Evolutionary conservation across 768 basidiomycete genomes (phyloP), one percentile per base, ranked within the genome.

Genomic region (Boletus sensibilis): DNA sequence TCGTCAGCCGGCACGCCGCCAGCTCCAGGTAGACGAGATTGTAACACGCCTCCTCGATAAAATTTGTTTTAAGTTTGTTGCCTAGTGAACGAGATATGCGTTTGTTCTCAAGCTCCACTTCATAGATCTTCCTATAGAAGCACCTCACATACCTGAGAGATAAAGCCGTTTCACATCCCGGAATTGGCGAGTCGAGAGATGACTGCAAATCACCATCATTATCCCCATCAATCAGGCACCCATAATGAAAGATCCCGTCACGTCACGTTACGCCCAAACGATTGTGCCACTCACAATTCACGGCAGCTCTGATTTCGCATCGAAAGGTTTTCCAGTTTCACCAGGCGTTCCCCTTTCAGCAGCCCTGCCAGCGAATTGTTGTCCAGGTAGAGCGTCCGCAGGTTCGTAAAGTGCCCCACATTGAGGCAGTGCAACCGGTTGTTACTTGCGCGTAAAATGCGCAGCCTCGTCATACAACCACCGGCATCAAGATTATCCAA

Each of bases 111-210:
- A 50, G 52, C 63, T 29, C 59, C 53, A 52, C 59, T 44, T 57
- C 37, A 34, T 45, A 14, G 40, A 53, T 64, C 55, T 56, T 63
- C 58, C n/a, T n/a, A n/a, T 53, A 50, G 47, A 55, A 60, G 52
- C 44, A 40, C 37, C 14, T 25, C 53, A 79, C 90, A 62, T 70
- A 93, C 94, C 93, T 62, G 93, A 95, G 53, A 98, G 84, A 78
- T 98, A 99, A 68, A 98, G 75, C 52, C 95, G 85, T 75, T 94
- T 95, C 65, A 94, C 86, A 76, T 95, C 92, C 68, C 92, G 86
- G 67, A 97, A 83, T 68, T 93, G 89, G 65, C 83, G 85, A 12
- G 72, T 73, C 56, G 72, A 72, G 49, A 81, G 66, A 52, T 73
- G 60, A 64, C 79, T 80, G 72, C 55, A 71, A 66, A 67, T 68